Percentiles rank a stretch among this genome's conserved stretches.
Conservation (phyloP, 129 eudicot genomes). For the Pulicaria dysenterica region DNA sequence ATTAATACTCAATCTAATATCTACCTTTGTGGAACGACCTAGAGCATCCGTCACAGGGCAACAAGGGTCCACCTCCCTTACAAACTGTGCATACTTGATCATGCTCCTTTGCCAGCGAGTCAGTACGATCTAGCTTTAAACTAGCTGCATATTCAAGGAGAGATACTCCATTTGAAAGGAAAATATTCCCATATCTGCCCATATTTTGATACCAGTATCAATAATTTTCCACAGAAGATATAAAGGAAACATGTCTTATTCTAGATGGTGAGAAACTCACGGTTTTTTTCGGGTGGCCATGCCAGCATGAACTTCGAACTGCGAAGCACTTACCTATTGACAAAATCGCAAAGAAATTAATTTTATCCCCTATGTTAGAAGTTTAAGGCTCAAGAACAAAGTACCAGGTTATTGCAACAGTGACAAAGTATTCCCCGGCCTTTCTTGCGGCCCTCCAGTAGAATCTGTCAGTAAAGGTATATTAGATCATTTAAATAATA, state of each 20-base stretch:
- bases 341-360: conserved; percentile 15
- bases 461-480: conserved; percentile 44
- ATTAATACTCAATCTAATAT: conserved; percentile 1
- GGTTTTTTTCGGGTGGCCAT: conserved; percentile 70
- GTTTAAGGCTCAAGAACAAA: conserved; percentile 3
- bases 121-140: conserved; percentile 42
- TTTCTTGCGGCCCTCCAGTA: conserved; percentile 59
- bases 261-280: conserved; percentile 47
- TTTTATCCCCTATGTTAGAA: conserved; percentile 1
- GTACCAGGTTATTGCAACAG: conserved; percentile 66
- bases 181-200: conserved; percentile 69
- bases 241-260: neutral
- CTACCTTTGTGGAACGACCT: conserved; percentile 82
- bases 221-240: neutral
- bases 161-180: conserved; percentile 80
- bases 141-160: conserved; percentile 67
- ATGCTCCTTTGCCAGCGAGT: conserved; percentile 37
- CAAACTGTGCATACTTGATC: conserved; percentile 72
- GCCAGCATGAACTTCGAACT: conserved; percentile 93
- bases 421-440: conserved; percentile 62
- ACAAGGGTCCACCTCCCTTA: conserved; percentile 63
- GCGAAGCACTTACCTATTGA: conserved; percentile 79
- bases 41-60: conserved; percentile 79
- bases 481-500: conserved; percentile 11
- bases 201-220: conserved; percentile 3